phyloP scores from a whole-genome alignment of 192 early-diverging fungal genomes.

The Rhizoclosmatium globosum region DNA sequence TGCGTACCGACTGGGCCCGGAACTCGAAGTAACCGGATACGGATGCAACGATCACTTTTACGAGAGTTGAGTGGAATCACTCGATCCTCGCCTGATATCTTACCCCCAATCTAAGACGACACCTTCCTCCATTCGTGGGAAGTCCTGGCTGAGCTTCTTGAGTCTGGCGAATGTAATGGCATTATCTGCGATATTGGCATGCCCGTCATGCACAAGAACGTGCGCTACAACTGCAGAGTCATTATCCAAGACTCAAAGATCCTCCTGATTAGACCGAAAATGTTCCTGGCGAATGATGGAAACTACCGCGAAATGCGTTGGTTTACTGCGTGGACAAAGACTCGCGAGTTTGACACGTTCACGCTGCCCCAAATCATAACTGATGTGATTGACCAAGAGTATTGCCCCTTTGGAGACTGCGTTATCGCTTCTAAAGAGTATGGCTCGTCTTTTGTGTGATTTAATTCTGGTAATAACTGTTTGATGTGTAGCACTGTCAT shows the following conservation, averaged over 20 bases:
- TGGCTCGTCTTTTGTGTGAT: no score
- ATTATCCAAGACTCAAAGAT: constrained; percentile 82
- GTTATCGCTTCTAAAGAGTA: constrained; percentile 83
- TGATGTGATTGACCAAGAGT: constrained; percentile 78
- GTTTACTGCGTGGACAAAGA: constrained; percentile 88
- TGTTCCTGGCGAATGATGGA: constrained; percentile 95
- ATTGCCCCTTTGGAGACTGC: constrained; percentile 84
- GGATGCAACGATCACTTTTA: constrained; percentile 98
- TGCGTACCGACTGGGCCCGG: constrained; percentile 87
- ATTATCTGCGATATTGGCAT: constrained; percentile 96
- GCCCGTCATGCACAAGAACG: constrained; percentile 91
- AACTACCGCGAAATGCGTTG: constrained; percentile 97
- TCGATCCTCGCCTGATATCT: not conserved
- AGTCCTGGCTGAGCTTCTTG: constrained; percentile 78
- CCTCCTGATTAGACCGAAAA: constrained; percentile 95
- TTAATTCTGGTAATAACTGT: no score
- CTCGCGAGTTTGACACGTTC: constrained; percentile 73
- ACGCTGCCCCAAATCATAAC: constrained; percentile 83
- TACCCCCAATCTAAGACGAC: constrained; percentile 68
- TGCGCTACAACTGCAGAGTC: constrained; percentile 98
- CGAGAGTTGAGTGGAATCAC: constrained; percentile 66
- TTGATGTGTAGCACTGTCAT: constrained; percentile 80
- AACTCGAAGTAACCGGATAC: constrained; percentile 97
- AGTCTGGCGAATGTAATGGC: constrained; percentile 66
- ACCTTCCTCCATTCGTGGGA: constrained; percentile 97